Conservation (phyloP, 805 yeast genomes). For the Candida manassasensis region DNA sequence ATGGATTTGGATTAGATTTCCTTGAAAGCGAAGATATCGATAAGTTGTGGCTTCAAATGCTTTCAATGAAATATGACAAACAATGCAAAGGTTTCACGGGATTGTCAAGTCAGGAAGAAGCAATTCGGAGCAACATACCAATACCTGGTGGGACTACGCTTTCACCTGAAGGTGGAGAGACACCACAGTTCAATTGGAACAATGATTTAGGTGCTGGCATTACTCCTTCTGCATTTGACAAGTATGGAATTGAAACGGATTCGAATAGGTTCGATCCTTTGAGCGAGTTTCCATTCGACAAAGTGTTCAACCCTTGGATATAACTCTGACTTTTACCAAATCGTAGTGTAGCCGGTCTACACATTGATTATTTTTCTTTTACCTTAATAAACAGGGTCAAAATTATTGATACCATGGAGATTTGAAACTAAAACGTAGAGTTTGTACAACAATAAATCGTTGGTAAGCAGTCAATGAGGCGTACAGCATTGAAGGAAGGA, state of each 20-base stretch:
- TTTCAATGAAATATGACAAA: conserved; percentile 21
- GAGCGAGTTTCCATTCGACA: conserved; percentile 11
- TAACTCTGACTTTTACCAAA: too few species aligned
- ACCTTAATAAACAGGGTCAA: too few species aligned
- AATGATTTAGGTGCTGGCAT: conserved; percentile 9
- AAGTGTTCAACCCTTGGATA: conserved; percentile 6
- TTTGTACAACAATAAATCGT: too few species aligned
- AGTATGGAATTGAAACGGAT: neutral
- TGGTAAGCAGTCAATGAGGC: too few species aligned
- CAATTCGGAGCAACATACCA: neutral
- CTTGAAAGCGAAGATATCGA: conserved; percentile 23
- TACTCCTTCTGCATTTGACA: conserved; percentile 1
- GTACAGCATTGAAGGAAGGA: too few species aligned
- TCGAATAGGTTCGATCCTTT: conserved; percentile 10
- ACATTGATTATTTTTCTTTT: too few species aligned
- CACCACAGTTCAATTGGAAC: too few species aligned
- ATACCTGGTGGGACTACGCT: too few species aligned
- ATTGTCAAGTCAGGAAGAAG: neutral
- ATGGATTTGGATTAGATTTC: conserved; percentile 12
- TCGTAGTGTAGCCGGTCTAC: neutral
- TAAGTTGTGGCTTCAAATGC: conserved; percentile 27
- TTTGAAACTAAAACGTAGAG: too few species aligned
- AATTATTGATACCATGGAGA: too few species aligned
- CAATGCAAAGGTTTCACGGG: neutral
- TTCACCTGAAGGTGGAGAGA: too few species aligned